Base-by-base conservation (phyloP, 2,329 filamentous ascomycete genomes). In the Bretziella fagacearum region DNA sequence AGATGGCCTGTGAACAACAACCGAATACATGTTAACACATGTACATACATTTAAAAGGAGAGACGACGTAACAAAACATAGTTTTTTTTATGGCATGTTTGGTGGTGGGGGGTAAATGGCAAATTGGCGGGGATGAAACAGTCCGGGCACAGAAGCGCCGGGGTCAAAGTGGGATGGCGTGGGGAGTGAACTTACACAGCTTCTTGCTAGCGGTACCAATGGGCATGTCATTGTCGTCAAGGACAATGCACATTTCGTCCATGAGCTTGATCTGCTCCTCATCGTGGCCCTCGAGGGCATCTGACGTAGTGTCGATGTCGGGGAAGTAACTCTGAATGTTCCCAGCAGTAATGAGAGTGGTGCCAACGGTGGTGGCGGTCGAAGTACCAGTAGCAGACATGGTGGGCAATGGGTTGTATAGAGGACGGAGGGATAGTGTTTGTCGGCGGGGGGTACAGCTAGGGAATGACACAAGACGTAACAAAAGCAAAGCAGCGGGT, bases 201-300 rank as follows among this genome's bases (percentile, higher is more conserved):
- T 98, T 98, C 75, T 98, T 96, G 77, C 84, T 94, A 44, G 85
- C 89, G 55, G 85, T 94, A 53, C 91, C 91, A 62, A 98, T 94
- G 25, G 89, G 87, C 57, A 77, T 69, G 62, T 96, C 91, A 57
- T 96, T 75, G 57, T 93, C 79, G 63, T 96, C 89, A 40, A 93
- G 69, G 15, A 98, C 91, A 61, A 98, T 96, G 72, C 91, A 98
- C 43, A 95, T 82, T 68, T 96, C 91, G 58, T 98, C 89, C 91
- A 98, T 98, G 57, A 98, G 67, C 44, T 89, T 80, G 58, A 95
- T 94, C 68, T 98, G 91, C 69, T 96, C 89, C 62, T 84, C 89
- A 68, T 96, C 87, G 67, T 96, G 93, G 44, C 89, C 91, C 48
- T 81, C 81, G 37, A 96, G 73, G 50, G 85, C 84, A 45, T 75